phyloP scores from a whole-genome alignment of 805 yeast species.

The Ogataea nakhonphanomensis region DNA sequence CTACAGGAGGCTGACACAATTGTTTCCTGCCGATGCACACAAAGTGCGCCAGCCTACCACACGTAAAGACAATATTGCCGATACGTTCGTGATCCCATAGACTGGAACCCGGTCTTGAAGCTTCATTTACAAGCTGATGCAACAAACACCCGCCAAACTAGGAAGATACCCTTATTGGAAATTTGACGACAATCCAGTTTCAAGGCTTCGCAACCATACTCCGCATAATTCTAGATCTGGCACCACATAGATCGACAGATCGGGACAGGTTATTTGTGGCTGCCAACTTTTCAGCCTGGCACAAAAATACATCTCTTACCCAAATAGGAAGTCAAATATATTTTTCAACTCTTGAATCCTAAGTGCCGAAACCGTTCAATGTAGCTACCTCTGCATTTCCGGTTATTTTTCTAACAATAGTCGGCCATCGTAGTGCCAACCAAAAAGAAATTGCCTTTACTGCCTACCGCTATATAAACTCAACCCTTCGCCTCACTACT shows the following conservation, averaged over 20 bases:
- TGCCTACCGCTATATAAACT: not conserved
- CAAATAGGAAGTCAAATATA: constrained; percentile 3
- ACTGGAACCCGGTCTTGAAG: too few relatives aligned
- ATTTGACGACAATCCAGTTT: constrained; percentile 1
- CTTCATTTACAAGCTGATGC: constrained; percentile 1
- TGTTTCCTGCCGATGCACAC: too few relatives aligned
- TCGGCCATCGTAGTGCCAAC: not conserved
- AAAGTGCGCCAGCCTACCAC: not conserved
- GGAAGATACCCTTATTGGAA: constrained; percentile 10
- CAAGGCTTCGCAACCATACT: not conserved
- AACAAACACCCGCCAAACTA: constrained; percentile 8
- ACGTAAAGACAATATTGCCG: not conserved
- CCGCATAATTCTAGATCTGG: constrained; percentile 1
- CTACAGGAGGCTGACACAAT: too few relatives aligned
- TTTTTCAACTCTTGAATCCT: not conserved
- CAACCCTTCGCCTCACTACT: not conserved
- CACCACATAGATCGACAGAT: not conserved
- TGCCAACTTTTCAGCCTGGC: too few relatives aligned
- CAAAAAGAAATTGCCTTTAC: constrained; percentile 7
- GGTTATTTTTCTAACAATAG: constrained; percentile 3
- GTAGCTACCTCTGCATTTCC: constrained; percentile 6
- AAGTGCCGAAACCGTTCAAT: not conserved
- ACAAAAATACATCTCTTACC: not conserved
- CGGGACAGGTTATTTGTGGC: not conserved
- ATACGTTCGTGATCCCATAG: not conserved